phyloP scores from a whole-genome alignment of 352 stramenopile species.

The Globisporangium mamillatum region DNA sequence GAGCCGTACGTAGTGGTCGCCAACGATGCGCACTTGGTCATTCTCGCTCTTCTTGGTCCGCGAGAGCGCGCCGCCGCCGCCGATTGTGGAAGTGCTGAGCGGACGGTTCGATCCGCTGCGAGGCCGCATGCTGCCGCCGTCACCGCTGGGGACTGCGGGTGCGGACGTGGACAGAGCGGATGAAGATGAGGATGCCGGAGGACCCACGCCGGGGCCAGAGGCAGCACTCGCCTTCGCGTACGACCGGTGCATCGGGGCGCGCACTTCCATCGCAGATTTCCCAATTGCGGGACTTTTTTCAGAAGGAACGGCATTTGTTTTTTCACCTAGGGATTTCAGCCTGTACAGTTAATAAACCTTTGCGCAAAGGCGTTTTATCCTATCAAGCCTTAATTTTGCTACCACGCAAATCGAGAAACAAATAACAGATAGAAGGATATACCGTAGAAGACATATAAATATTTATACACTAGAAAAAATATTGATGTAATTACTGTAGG shows the following conservation, averaged over 20 bases:
- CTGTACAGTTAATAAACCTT: no score
- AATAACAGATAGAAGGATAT: no score
- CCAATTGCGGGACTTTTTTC: background rate
- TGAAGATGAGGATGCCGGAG: background rate
- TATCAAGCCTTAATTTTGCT: no score
- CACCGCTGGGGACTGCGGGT: background rate
- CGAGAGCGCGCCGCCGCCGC: background rate
- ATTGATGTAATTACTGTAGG: no score
- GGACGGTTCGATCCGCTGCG: slow-evolving; percentile 16
- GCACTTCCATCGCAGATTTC: slow-evolving; percentile 1
- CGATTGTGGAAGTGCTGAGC: background rate
- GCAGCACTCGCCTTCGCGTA: background rate
- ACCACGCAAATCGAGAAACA: no score
- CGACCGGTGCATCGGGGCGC: background rate
- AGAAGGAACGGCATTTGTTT: background rate
- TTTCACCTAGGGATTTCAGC: no score
- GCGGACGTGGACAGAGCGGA: background rate
- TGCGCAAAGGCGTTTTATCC: no score
- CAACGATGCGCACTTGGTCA: slow-evolving; percentile 66
- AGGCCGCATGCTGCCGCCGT: slow-evolving; percentile 4
- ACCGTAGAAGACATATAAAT: no score
- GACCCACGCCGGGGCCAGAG: background rate
- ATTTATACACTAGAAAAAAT: no score
- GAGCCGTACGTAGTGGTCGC: slow-evolving; percentile 65
- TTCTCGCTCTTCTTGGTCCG: slow-evolving; percentile 28